phyloP scores from a whole-genome alignment of 2,329 filamentous ascomycete species.

The Zasmidium citrigriseum region DNA sequence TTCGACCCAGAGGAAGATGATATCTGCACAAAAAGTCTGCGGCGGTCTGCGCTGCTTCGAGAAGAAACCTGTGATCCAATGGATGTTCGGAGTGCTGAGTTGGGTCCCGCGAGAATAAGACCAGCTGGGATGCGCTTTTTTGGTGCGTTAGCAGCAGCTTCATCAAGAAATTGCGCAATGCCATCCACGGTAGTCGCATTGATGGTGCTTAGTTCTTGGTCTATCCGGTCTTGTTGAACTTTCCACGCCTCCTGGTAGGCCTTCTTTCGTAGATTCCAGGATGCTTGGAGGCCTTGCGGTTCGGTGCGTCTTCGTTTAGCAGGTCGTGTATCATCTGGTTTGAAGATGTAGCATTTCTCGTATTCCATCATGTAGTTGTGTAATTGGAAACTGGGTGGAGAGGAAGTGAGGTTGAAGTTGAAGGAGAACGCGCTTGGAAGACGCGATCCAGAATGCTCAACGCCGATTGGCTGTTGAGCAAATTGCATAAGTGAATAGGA shows the following conservation, averaged over 20 bases:
- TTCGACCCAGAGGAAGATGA: constrained; percentile 72
- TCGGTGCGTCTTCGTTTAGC: constrained; percentile 43
- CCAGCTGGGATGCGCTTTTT: constrained; percentile 20
- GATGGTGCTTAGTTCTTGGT: constrained; percentile 47
- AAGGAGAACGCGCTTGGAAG: background rate
- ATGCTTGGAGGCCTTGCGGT: constrained; percentile 35
- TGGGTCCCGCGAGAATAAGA: constrained; percentile 74
- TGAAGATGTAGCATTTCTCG: constrained; percentile 50
- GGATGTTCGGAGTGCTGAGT: constrained; percentile 72
- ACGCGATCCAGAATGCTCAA: background rate
- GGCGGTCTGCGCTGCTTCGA: constrained; percentile 36
- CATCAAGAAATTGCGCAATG: constrained; percentile 42
- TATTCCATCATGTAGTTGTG: constrained; percentile 44
- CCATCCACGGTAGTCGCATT: constrained; percentile 42
- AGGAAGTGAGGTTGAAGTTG: background rate
- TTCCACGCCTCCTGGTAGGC: constrained; percentile 67
- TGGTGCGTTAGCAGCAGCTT: constrained; percentile 20
- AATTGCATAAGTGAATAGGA: background rate
- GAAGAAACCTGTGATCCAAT: constrained; percentile 69
- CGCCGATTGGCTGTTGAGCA: background rate
- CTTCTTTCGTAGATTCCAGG: constrained; percentile 54
- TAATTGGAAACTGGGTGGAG: background rate
- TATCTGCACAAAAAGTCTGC: constrained; percentile 64
- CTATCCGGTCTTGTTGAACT: constrained; percentile 63
- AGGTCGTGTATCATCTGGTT: constrained; percentile 39